Evolutionary conservation across 495 filamentous ascomycete species (phyloP).

Genomic region (Sordaria brevicollis): DNA sequence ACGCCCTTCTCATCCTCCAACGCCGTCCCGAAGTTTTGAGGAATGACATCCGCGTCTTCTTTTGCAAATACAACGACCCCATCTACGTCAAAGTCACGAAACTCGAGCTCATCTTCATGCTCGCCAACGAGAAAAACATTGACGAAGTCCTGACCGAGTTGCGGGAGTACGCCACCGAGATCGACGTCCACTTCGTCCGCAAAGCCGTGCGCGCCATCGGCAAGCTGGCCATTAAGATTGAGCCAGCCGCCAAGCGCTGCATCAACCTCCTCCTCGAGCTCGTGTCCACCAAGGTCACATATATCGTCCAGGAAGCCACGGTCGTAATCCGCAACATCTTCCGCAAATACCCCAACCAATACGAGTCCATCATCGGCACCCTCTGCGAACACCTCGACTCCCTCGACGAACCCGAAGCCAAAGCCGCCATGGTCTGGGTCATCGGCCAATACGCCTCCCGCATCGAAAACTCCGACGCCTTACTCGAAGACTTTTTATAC

Average conservation of each 20-base stretch:
- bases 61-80: slow-evolving; percentile 99
- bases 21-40: slow-evolving; percentile 92
- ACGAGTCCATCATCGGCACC: slow-evolving; percentile 94
- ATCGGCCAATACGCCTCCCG: slow-evolving; percentile 98
- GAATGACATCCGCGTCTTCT: slow-evolving; percentile 96
- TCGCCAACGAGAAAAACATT: slow-evolving; percentile 94
- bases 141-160: slow-evolving; percentile 89
- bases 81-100: slow-evolving; percentile 97
- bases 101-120: slow-evolving; percentile 97
- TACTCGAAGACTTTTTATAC: slow-evolving; percentile 90
- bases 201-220: slow-evolving; percentile 91
- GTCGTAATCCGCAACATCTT: slow-evolving; percentile 99
- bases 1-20: slow-evolving; percentile 91
- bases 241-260: slow-evolving; percentile 83
- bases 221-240: slow-evolving; percentile 97
- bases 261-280: slow-evolving; percentile 89
- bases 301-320: slow-evolving; percentile 96
- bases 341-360: slow-evolving; percentile 82
- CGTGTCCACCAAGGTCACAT: slow-evolving; percentile 95
- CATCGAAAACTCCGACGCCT: slow-evolving; percentile 87
- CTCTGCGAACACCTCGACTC: slow-evolving; percentile 96
- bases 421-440: slow-evolving; percentile 94
- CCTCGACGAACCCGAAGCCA: slow-evolving; percentile 84
- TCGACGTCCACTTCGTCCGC: slow-evolving; percentile 98
- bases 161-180: slow-evolving; percentile 95